Conservation (phyloP, 202 grass and related monocot genomes). For the Brachypodium distachyon region DNA sequence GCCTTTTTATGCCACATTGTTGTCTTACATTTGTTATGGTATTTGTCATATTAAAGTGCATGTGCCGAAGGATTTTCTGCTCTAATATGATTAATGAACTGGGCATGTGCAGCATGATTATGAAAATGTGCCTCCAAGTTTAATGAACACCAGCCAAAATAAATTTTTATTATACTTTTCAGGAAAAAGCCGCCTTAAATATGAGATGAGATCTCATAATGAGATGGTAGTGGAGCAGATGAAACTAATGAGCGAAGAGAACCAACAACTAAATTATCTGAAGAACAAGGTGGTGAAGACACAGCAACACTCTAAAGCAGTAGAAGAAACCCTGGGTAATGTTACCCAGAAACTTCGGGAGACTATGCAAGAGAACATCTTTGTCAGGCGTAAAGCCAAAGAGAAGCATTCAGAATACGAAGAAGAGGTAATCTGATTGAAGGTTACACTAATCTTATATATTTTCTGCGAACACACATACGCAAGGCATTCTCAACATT, state of each 20-base stretch:
- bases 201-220: slow-evolving; percentile 79
- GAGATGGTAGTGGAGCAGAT: slow-evolving; percentile 86
- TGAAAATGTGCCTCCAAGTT: background rate
- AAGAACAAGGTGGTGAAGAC: slow-evolving; percentile 75
- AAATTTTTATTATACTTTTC: slow-evolving; percentile 17
- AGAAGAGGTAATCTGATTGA: slow-evolving; percentile 53
- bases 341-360: slow-evolving; percentile 58
- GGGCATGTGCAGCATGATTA: background rate
- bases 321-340: slow-evolving; percentile 53
- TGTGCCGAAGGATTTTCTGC: background rate
- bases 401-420: slow-evolving; percentile 78
- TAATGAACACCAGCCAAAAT: too few species aligned
- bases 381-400: slow-evolving; percentile 56
- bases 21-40: background rate
- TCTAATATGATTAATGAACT: background rate
- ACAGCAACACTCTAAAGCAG: slow-evolving; percentile 51
- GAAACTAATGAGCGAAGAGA: slow-evolving; percentile 91
- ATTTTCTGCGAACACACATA: background rate
- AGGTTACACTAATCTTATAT: background rate
- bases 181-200: slow-evolving; percentile 71
- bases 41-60: background rate
- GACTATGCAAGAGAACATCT: slow-evolving; percentile 45
- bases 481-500: background rate
- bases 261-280: slow-evolving; percentile 63
- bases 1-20: background rate